Base-by-base conservation (phyloP, 148 eudicot genomes). In the Beta vulgaris region DNA sequence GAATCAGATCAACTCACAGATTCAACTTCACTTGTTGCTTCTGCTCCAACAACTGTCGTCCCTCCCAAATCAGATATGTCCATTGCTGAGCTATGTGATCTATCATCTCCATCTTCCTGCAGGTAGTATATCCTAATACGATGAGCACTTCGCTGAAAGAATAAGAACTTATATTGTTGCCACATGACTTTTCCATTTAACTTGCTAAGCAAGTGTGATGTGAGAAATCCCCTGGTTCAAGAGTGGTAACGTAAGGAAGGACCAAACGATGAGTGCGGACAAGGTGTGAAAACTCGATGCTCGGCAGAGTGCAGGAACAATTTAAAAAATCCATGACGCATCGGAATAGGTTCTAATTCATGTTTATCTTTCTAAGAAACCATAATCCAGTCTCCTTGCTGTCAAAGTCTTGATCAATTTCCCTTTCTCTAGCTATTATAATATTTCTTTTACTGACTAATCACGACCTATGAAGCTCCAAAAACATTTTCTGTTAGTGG, bases 81-180 rank as follows among this genome's bases (percentile, higher is more conserved):
- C 79, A 73, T 76, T 23, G 78, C 73, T 31, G 78, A 68, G 51
- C 68, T 63, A 64, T 53, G 72, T 69, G 83, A 74, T 68, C 65
- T 60, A 61, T 61, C 68, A 63, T 44, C 78, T 15, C 39, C 67
- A 62, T 54, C 73, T 54, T 80, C 78, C 85, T 82, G 78, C 72
- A 73, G 61, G 28, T 43, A 65, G 44, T 40, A 75, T 16, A 73
- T 63, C 37, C 12, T n/a, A 6, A 57, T 54, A 37, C 16, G 23
- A 37, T 51, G 49, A 48, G 69, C 4, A 29, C 13, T 0, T 10
- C 42, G 9, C 19, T n/a, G 4, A 54, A 43, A 75, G 46, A 23
- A 12, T 37, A 59, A 18, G 29, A 26, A 14, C 11, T 18, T 23
- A 61, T 29, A 73, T 31, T 16, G 26, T 26, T 21, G 36, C 61